These are phyloP conservation scores for Nicotiana attenuata DNA, from an alignment of 257 asterid species.

Conservation along the genomic window DNA sequence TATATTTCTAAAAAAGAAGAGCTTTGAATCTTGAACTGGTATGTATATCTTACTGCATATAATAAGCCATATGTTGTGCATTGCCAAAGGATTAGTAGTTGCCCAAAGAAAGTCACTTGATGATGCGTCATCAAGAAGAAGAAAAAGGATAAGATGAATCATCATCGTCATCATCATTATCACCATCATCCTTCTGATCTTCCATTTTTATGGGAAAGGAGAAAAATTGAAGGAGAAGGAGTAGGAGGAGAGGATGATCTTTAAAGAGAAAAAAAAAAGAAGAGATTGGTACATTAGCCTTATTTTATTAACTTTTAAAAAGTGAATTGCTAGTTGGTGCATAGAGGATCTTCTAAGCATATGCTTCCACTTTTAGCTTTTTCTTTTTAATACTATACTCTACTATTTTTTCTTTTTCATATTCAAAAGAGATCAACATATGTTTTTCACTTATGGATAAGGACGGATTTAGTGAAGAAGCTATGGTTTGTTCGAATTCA, in stretches of 20 bases:
- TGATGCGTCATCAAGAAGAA: neutral
- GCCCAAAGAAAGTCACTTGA: slow-evolving; percentile 32
- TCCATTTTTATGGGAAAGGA: neutral
- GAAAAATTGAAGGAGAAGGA: neutral
- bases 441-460: neutral
- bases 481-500: too few species aligned
- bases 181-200: neutral
- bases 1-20: neutral
- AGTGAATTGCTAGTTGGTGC: slow-evolving; percentile 21
- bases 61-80: neutral
- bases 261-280: neutral
- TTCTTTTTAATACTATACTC: neutral
- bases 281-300: neutral
- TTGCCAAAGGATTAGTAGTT: slow-evolving; percentile 62
- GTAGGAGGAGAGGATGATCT: neutral
- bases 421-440: neutral
- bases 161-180: neutral
- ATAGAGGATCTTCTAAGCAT: slow-evolving; percentile 46
- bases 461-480: too few species aligned
- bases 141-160: neutral
- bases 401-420: slow-evolving; percentile 11
- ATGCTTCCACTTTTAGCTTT: slow-evolving; percentile 37
- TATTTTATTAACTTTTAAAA: slow-evolving; percentile 9
- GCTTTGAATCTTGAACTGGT: neutral
- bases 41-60: neutral